Evolutionary conservation across 148 eudicot genomes (phyloP), one percentile per base, ranked within the genome.

Genomic region (Salicornia ramosissima): DNA sequence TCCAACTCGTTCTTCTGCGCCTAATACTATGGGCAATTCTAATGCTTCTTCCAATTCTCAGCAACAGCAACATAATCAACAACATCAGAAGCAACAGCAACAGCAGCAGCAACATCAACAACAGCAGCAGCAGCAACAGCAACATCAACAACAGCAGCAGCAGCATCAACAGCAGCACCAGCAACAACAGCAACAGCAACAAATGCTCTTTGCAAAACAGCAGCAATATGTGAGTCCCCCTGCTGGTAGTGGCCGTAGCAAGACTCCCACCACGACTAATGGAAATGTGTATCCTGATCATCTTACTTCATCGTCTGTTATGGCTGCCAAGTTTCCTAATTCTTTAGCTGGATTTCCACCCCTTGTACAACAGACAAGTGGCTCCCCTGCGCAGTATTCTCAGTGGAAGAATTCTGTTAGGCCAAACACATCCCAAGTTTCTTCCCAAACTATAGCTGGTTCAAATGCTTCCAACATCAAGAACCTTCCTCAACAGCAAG

Each of bases 391-490:
- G 5, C 94, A 88, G 65, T 83, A 95, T 25, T 74, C 86, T 6
- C 98, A 90, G 71, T 93, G 96, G 98, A 93, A 84, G 68, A 84
- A 77, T 64, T 74, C 95, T 3, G 70, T 58, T 10, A 79, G 88
- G 77, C 80, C 87, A 28, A 64, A 83, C 3, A 47, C 79, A 45
- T 51, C 92, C 10, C 96, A 90, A 79, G 82, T 61, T 64, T 78
- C 80, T 12, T 76, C 92, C 13, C 83, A 78, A 16, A 81, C 90
- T 12, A 10, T 76, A 5, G 72, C 83, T 34, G 66, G 80, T 26
- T 74, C 92, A 57, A 79, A 82, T 42, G 34, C 84, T 2, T 67
- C 88, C 24, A 76, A 83, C 40, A 76, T 81, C 67, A 93, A 90
- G 63, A 83, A 64, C 71, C 76, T 73, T 46, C 73, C 87, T 5